phyloP scores from a whole-genome alignment of 345 rosid genomes.

The Citrus mangshanensis region DNA sequence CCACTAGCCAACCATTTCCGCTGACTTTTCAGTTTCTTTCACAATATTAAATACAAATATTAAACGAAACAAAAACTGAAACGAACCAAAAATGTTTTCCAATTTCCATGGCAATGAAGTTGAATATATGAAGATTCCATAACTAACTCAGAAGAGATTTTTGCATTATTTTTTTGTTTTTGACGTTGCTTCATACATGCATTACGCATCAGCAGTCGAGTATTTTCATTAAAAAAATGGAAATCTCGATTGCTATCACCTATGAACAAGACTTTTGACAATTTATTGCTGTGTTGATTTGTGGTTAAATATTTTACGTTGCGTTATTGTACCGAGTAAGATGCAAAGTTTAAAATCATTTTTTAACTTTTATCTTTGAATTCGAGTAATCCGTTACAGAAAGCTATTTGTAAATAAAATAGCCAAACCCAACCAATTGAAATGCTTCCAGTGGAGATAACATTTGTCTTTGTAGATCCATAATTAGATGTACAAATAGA shows the following conservation, averaged over 20 bases:
- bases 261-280: too few species aligned
- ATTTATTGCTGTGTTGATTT: not conserved
- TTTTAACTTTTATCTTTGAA: too few species aligned
- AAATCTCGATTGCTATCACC: not conserved
- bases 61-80: not conserved
- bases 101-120: too few species aligned
- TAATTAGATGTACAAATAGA: not conserved
- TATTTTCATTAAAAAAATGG: not conserved
- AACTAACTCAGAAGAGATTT: not conserved
- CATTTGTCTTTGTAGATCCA: not conserved
- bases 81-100: not conserved
- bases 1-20: constrained; percentile 13
- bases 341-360: too few species aligned
- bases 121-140: not conserved
- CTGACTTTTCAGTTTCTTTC: constrained; percentile 15
- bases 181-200: not conserved
- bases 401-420: too few species aligned
- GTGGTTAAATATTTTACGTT: not conserved
- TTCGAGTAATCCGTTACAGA: too few species aligned
- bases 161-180: not conserved
- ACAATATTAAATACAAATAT: not conserved
- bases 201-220: not conserved
- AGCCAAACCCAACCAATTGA: too few species aligned
- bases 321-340: not conserved
- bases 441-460: too few species aligned